These are phyloP conservation scores for Chaetomium sp. DNA, from an alignment of 2,329 filamentous ascomycete genomes.

Conservation along the genomic window DNA sequence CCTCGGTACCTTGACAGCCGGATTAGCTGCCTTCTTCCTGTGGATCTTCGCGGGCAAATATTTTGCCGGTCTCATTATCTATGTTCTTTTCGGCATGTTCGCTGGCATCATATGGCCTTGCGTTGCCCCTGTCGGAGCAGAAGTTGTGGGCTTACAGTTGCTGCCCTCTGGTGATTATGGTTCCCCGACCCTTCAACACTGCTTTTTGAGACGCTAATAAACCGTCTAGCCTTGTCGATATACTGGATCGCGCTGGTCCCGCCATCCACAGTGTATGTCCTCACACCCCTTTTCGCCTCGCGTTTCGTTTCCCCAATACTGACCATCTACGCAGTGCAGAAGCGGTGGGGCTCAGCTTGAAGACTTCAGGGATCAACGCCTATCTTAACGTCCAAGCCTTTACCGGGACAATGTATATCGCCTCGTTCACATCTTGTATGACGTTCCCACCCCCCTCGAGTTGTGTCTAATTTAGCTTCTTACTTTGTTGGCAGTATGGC, in stretches of 20 bases:
- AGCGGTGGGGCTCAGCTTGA: conserved; percentile 55
- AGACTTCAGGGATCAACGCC: conserved; percentile 34
- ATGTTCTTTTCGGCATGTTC: conserved; percentile 60
- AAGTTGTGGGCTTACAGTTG: conserved; percentile 64
- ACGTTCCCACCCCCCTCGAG: conserved; percentile 9
- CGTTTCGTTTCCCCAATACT: background rate
- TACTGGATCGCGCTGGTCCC: conserved; percentile 66
- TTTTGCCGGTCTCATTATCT: conserved; percentile 64
- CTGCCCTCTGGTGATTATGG: conserved; percentile 51
- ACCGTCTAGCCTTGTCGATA: conserved; percentile 48
- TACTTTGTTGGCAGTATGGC: conserved; percentile 29
- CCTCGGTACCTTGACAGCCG: conserved; percentile 56
- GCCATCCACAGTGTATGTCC: conserved; percentile 54
- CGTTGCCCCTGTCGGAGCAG: conserved; percentile 62
- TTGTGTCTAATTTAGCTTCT: background rate
- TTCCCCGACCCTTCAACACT: background rate
- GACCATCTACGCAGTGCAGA: conserved; percentile 36
- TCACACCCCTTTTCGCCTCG: background rate
- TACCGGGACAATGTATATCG: conserved; percentile 54
- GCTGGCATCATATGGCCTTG: conserved; percentile 63
- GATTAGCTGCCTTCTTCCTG: conserved; percentile 60
- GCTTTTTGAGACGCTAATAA: background rate
- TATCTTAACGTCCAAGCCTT: conserved; percentile 53
- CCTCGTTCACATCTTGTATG: conserved; percentile 41
- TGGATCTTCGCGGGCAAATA: conserved; percentile 63